Conservation (phyloP, 805 yeast species). For the Teunomyces kruisii region DNA sequence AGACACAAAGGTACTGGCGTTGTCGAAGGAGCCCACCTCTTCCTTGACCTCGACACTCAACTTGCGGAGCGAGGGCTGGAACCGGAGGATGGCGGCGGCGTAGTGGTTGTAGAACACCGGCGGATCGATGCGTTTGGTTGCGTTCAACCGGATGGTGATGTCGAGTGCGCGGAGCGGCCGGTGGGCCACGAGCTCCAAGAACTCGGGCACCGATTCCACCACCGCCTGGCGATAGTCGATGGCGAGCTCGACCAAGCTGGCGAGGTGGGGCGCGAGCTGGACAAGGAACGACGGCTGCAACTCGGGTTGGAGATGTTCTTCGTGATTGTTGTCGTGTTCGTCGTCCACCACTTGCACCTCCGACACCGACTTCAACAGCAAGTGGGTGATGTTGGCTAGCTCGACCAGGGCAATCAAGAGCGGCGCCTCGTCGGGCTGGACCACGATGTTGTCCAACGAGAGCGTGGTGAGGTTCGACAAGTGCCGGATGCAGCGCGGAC, state of each 20-base stretch:
- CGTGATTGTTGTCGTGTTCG: no score
- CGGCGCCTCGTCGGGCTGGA: slow-evolving; percentile 21
- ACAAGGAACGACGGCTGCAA: slow-evolving; percentile 23
- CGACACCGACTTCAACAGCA: slow-evolving; percentile 34
- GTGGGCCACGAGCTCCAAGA: slow-evolving; percentile 21
- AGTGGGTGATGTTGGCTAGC: slow-evolving; percentile 19
- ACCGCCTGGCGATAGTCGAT: slow-evolving; percentile 44
- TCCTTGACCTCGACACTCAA: slow-evolving; percentile 42
- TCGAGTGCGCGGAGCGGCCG: slow-evolving; percentile 34
- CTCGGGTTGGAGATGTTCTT: no score
- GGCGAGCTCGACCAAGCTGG: slow-evolving; percentile 23
- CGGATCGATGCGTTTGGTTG: slow-evolving; percentile 16
- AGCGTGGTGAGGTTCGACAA: slow-evolving; percentile 18
- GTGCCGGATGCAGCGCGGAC: slow-evolving; percentile 6
- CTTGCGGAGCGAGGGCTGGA: slow-evolving; percentile 23
- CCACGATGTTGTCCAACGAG: slow-evolving; percentile 23
- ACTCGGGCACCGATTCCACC: slow-evolving; percentile 40
- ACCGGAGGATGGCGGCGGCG: slow-evolving; percentile 16
- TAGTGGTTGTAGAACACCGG: slow-evolving; percentile 13
- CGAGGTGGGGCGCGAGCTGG: slow-evolving; percentile 23
- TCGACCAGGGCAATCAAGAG: slow-evolving; percentile 17
- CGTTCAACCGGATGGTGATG: slow-evolving; percentile 40
- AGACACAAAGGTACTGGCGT: slow-evolving; percentile 6
- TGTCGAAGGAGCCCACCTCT: slow-evolving; percentile 20
- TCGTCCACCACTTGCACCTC: slow-evolving; percentile 27